These are phyloP conservation scores for Tolypocladium amazonense DNA, from an alignment of 2,329 filamentous ascomycete species.

Conservation along the genomic window DNA sequence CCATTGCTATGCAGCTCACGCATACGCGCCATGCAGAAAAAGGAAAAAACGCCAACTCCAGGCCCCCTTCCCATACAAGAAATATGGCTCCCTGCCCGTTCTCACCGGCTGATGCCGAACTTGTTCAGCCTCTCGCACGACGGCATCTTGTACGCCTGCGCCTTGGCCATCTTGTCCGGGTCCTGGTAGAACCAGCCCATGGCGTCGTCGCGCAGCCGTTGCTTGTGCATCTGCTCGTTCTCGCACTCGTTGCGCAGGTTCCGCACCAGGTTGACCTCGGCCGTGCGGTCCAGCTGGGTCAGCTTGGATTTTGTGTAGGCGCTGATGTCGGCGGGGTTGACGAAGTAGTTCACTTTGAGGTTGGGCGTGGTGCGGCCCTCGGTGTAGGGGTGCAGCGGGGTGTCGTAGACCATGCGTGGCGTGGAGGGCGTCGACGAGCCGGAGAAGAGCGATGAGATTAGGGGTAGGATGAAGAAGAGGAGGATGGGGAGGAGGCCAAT, in stretches of 20 bases:
- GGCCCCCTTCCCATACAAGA: not conserved
- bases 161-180: conserved; percentile 64
- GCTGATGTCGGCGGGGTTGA: conserved; percentile 68
- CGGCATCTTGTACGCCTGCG: conserved; percentile 41
- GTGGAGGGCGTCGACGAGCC: conserved; percentile 29
- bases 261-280: conserved; percentile 63
- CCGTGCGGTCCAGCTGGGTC: conserved; percentile 62
- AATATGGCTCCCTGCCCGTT: not conserved
- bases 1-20: not conserved
- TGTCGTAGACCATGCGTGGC: conserved; percentile 69
- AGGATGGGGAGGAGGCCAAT: conserved; percentile 77
- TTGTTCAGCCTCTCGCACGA: conserved; percentile 41
- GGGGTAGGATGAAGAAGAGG: conserved; percentile 76
- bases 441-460: conserved; percentile 71
- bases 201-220: conserved; percentile 63
- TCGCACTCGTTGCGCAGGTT: conserved; percentile 63
- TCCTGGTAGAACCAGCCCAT: conserved; percentile 84
- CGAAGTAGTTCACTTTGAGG: conserved; percentile 70
- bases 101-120: conserved; percentile 16
- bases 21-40: not conserved
- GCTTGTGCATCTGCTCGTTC: conserved; percentile 54
- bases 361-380: conserved; percentile 59
- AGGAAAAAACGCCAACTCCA: conserved; percentile 5
- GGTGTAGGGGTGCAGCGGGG: conserved; percentile 60
- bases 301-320: conserved; percentile 62